Conservation (phyloP, 805 yeast genomes). For the Pichia ethanolica region DNA sequence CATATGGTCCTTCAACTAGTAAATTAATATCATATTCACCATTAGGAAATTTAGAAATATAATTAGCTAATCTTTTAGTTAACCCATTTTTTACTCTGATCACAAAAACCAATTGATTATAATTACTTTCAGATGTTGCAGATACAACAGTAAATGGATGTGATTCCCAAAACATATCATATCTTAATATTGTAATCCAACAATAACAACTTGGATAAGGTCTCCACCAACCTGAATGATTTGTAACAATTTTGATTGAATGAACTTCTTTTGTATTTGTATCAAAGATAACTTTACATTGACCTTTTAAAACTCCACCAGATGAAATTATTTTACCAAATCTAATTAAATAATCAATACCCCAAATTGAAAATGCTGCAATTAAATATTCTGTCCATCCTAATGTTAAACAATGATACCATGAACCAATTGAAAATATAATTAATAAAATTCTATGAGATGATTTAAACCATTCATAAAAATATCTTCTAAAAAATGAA, state of each 20-base stretch:
- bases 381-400: conserved; percentile 47
- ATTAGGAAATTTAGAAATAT: conserved; percentile 26
- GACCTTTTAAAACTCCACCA: conserved; percentile 52
- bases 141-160: conserved; percentile 59
- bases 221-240: conserved; percentile 47
- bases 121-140: conserved; percentile 33
- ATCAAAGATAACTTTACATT: conserved; percentile 28
- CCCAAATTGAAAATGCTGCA: conserved; percentile 61
- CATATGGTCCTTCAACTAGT: conserved; percentile 58
- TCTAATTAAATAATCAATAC: conserved; percentile 54
- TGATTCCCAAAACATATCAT: conserved; percentile 51
- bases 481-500: conserved; percentile 29
- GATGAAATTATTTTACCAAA: conserved; percentile 45
- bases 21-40: conserved; percentile 33
- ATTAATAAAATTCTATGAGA: conserved; percentile 36
- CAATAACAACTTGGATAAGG: conserved; percentile 57
- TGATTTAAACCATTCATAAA: conserved; percentile 40
- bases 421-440: conserved; percentile 36
- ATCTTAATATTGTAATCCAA: conserved; percentile 43
- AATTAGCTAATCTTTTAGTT: conserved; percentile 34
- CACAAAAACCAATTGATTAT: conserved; percentile 35
- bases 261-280: conserved; percentile 21
- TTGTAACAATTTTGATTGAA: conserved; percentile 41
- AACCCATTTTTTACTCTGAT: conserved; percentile 49
- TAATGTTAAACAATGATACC: conserved; percentile 40